phyloP scores from a whole-genome alignment of 345 rosid species.

The Angophora floribunda region DNA sequence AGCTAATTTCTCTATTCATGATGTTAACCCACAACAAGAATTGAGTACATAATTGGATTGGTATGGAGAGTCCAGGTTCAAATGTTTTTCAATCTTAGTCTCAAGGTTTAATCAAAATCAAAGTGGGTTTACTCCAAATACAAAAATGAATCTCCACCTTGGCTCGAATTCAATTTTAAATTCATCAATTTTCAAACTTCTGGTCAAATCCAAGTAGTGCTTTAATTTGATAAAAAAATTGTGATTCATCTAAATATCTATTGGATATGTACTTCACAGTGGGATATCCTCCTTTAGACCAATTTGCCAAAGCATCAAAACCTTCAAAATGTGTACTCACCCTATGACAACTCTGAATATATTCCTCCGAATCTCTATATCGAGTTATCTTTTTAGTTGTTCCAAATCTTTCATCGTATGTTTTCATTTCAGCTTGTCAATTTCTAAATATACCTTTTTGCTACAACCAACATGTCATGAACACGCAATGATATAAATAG shows the following conservation, averaged over 20 bases:
- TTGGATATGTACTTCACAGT: neutral
- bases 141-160: neutral
- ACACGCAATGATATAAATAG: neutral
- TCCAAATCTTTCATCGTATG: neutral
- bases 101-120: neutral
- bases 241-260: neutral
- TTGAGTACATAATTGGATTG: neutral
- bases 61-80: neutral
- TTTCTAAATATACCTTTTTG: neutral
- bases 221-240: neutral
- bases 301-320: neutral
- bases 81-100: neutral
- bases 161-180: neutral
- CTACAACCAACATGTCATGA: neutral
- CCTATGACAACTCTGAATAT: neutral
- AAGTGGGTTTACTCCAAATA: neutral
- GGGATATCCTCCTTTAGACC: neutral
- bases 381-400: neutral
- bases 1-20: neutral
- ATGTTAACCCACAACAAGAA: neutral
- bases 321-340: neutral
- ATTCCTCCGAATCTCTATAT: neutral
- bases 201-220: fast-evolving
- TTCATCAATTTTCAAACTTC: neutral
- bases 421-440: neutral